Evolutionary conservation across 106 monocot genomes (phyloP), one percentile per base, ranked within the genome.

Genomic region (Phalaenopsis equestris): DNA sequence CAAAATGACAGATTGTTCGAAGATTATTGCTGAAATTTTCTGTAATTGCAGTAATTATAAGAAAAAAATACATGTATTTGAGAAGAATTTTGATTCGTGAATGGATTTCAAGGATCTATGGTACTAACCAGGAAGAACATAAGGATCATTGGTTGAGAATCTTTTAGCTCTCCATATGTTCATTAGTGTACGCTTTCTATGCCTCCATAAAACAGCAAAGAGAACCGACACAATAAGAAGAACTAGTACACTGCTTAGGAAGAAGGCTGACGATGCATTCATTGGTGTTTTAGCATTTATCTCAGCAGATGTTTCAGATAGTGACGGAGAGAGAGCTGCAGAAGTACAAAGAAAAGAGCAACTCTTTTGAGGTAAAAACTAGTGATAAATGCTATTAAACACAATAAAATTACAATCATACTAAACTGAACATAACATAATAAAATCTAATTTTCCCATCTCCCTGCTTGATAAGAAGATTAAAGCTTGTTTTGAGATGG

Each of bases 11-110:
- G 52, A 86, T 80, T 3, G 84, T 75, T 86, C 86, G 78, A 43
- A 89, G 82, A 83, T 86, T 80, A 30, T 41, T 70, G 37, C 87
- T 82, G 75, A 23, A 80, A 36, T 79, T 52, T 75, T 84, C 86
- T 70, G 81, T 58, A 74, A 79, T 58, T 84, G 41, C 46, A 43
- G 49, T 15, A 46, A 76, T 4, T 46, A 55, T 70, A 73, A 43
- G n/a, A 15, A 4, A 45, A 37, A 23, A 78, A 67, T 21, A 70
- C 11, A 36, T 65, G 23, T 47, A 72, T 41, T 56, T 73, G 11
- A 8, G 72, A 55, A 37, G 8, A 3, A 72, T n/a, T 17, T 18
- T 68, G 18, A 42, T 73, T 46, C 17, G 6, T 67, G 19, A 75
- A 41, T 41, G 45, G 2, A 18, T 17, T 42, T 48, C 39, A 43